These are phyloP conservation scores for Venturia carpophila DNA, from an alignment of 2,329 filamentous ascomycete genomes.

Conservation along the genomic window DNA sequence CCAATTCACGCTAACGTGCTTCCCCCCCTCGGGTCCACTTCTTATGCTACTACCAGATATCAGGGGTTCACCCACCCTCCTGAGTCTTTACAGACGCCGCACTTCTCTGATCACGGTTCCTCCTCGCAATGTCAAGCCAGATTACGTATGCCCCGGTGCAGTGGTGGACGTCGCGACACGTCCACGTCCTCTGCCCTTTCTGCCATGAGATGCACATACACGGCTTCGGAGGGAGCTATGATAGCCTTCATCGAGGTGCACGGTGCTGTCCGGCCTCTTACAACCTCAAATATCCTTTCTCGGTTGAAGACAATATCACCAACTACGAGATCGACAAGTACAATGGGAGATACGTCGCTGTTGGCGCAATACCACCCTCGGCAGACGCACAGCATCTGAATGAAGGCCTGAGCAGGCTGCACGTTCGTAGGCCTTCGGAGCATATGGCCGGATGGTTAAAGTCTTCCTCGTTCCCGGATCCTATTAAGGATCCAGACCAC, in stretches of 20 bases:
- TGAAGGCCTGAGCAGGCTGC: neutral
- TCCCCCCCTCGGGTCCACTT: too few relatives aligned
- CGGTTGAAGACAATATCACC: neutral
- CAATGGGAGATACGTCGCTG: neutral
- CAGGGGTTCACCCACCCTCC: neutral
- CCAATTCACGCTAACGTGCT: too few relatives aligned
- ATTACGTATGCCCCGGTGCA: neutral
- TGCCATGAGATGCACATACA: neutral
- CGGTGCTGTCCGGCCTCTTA: neutral
- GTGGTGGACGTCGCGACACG: slow-evolving; percentile 3
- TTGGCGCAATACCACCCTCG: neutral
- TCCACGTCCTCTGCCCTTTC: slow-evolving; percentile 11
- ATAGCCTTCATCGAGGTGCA: neutral
- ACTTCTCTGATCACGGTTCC: neutral
- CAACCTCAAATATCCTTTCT: slow-evolving; percentile 10
- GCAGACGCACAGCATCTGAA: neutral
- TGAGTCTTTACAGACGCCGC: neutral
- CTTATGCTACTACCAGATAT: too few relatives aligned
- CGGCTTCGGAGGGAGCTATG: neutral
- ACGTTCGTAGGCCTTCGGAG: neutral
- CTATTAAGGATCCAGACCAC: neutral
- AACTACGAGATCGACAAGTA: slow-evolving; percentile 11
- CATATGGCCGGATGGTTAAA: neutral
- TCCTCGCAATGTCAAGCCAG: neutral
- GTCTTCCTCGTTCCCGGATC: neutral